phyloP scores from a whole-genome alignment of 352 stramenopile species.

The Globisporangium spiculum region DNA sequence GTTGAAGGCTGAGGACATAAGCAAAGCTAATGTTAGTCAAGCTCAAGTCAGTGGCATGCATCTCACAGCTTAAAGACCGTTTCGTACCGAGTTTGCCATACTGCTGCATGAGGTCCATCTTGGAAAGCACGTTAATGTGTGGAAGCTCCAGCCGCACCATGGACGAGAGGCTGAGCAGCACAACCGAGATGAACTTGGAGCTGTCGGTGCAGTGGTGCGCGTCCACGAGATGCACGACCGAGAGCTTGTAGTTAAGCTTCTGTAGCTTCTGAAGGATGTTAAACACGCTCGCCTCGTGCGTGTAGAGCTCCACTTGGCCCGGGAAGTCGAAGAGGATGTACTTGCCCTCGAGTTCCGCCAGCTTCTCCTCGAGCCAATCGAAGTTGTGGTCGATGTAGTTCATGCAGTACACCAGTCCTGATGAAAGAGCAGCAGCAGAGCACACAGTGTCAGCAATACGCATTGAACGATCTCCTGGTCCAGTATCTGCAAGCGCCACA shows the following conservation, averaged over 20 bases:
- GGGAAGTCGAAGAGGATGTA: constrained; percentile 99
- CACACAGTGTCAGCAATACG: neutral
- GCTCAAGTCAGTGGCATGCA: neutral
- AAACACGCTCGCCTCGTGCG: constrained; percentile 96
- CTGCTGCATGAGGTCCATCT: constrained; percentile 97
- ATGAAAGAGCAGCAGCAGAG: neutral
- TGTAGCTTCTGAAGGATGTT: constrained; percentile 94
- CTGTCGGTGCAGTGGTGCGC: constrained; percentile 92
- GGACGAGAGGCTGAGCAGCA: constrained; percentile 94
- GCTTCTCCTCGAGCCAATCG: constrained; percentile 96
- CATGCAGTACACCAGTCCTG: constrained; percentile 98
- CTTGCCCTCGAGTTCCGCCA: constrained; percentile 75
- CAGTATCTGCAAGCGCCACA: neutral
- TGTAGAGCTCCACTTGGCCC: constrained; percentile 99
- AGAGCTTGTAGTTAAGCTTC: constrained; percentile 87
- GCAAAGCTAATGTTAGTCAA: neutral
- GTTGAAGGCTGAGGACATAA: constrained; percentile 55
- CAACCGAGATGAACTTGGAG: constrained; percentile 97
- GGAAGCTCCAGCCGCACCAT: constrained; percentile 98
- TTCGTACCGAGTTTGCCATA: constrained; percentile 77
- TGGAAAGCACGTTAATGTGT: constrained; percentile 98
- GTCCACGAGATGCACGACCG: constrained; percentile 95
- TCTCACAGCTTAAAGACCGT: neutral
- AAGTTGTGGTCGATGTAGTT: constrained; percentile 98
- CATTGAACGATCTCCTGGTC: neutral